Conservation (phyloP, 1,284 basidiomycete genomes). For the Melampsora larici-populina region DNA sequence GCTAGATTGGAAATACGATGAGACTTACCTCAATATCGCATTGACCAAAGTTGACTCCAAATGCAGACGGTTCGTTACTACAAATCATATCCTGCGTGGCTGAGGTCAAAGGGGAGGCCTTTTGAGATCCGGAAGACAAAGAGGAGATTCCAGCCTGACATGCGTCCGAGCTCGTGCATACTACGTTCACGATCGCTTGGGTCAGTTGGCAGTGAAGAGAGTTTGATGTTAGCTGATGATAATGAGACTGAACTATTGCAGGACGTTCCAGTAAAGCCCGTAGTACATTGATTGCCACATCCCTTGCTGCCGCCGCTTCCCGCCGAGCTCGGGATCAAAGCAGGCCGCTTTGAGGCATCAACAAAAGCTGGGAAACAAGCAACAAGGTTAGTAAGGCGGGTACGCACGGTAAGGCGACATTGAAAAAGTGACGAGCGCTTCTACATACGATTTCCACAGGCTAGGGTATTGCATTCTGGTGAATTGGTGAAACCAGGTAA, state of each 20-base stretch:
- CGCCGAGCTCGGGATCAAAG: constrained; percentile 4
- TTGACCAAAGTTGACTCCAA: constrained; percentile 33
- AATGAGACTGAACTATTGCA: constrained; percentile 34
- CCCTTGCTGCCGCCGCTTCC: constrained; percentile 20
- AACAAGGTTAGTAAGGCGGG: not conserved
- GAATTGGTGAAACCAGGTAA: constrained; percentile 21
- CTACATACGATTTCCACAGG: constrained; percentile 31
- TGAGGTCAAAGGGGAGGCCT: not conserved
- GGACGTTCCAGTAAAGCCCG: constrained; percentile 24
- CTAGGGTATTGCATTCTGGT: constrained; percentile 15
- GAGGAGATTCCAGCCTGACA: constrained; percentile 23
- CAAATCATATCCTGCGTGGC: constrained; percentile 18
- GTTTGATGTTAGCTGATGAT: not conserved
- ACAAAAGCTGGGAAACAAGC: constrained; percentile 1
- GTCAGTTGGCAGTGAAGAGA: not conserved
- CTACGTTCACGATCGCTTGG: not conserved
- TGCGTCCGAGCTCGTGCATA: constrained; percentile 19
- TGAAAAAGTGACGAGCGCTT: not conserved
- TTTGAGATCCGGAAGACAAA: not conserved
- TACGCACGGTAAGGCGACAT: no score
- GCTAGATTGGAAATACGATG: not conserved
- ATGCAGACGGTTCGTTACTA: constrained; percentile 28
- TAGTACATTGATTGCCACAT: constrained; percentile 19
- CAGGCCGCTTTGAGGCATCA: not conserved
- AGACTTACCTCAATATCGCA: constrained; percentile 26